These are phyloP conservation scores for Penicillium sp. DNA, from an alignment of 2,329 filamentous ascomycete genomes.

Conservation along the genomic window DNA sequence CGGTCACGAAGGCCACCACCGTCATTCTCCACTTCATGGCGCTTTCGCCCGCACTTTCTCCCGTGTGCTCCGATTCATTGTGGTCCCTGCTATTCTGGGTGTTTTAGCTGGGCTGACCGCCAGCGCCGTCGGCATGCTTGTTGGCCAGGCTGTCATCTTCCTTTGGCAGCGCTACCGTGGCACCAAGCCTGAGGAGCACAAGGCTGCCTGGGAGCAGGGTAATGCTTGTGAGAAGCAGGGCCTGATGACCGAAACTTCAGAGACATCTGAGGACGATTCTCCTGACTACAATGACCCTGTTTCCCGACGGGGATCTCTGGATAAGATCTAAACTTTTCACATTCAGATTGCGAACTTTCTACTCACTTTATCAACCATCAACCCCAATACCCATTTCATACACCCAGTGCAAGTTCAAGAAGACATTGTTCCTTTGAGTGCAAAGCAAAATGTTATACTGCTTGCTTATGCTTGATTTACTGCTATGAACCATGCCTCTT, in stretches of 20 bases:
- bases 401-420: background rate
- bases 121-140: slow-evolving; percentile 52
- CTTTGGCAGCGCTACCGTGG: slow-evolving; percentile 49
- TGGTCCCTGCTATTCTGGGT: slow-evolving; percentile 52
- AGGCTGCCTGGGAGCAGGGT: slow-evolving; percentile 39
- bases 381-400: background rate
- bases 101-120: slow-evolving; percentile 51
- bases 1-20: slow-evolving; percentile 24
- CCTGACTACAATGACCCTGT: slow-evolving; percentile 44
- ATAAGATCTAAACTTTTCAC: slow-evolving; percentile 36
- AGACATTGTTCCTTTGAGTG: background rate
- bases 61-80: slow-evolving; percentile 48
- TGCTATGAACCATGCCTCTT: slow-evolving; percentile 10
- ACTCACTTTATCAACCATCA: background rate
- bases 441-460: slow-evolving; percentile 6
- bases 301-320: slow-evolving; percentile 29
- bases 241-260: slow-evolving; percentile 40
- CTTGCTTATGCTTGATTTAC: slow-evolving; percentile 1
- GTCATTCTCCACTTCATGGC: slow-evolving; percentile 36
- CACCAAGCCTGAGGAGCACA: slow-evolving; percentile 31
- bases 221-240: slow-evolving; percentile 49
- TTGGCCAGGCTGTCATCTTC: slow-evolving; percentile 51
- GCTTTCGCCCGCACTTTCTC: slow-evolving; percentile 46
- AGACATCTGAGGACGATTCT: slow-evolving; percentile 33
- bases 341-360: background rate